Base-by-base conservation (phyloP, 805 yeast genomes). In the Hanseniaspora lindneri region DNA sequence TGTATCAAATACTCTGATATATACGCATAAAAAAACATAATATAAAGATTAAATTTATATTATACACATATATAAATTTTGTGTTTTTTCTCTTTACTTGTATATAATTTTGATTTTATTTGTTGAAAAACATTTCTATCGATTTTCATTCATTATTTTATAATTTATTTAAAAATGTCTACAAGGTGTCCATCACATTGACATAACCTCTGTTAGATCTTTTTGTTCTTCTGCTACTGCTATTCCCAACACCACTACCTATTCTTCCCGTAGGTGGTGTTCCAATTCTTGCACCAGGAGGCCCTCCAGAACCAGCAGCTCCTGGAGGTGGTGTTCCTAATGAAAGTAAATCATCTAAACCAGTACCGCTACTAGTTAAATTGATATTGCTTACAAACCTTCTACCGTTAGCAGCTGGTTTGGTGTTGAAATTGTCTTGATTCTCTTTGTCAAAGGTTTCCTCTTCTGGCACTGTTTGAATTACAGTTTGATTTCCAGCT, bases 171-270 rank as follows among this genome's bases (percentile, higher is more conserved):
- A n/a, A n/a, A n/a, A n/a, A n/a, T n/a, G n/a, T n/a, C n/a, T 34
- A 47, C 43, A 56, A 55, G 35, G 54, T 55, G 28, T 60, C 63
- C 80, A 80, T 75, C 7, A 80, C 80, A 60, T 80, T 82, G 40
- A 80, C 84, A 57, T 80, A 80, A 9, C 80, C 80, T 57, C 81
- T 69, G 46, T 72, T 73, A 10, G 67, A 60, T 52, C 67, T 70
- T 56, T 71, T 71, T 54, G 68, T 63, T 47, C 69, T 67, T 55
- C 66, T 63, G 2, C 68, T 40, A 1, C 60, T 21, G 4, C 33
- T 25, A 25, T 68, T 40, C 0, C 60, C 24, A 4, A 29, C 35
- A 20, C 17, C 11, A n/a, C 41, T 24, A 4, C 20, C 30, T 14
- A 24, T 16, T 24, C 41, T 23, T 24, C 41, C 43, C 6, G 30